These are phyloP conservation scores for Scolecobasidium constrictum DNA, from an alignment of 2,329 filamentous ascomycete genomes.

Conservation along the genomic window DNA sequence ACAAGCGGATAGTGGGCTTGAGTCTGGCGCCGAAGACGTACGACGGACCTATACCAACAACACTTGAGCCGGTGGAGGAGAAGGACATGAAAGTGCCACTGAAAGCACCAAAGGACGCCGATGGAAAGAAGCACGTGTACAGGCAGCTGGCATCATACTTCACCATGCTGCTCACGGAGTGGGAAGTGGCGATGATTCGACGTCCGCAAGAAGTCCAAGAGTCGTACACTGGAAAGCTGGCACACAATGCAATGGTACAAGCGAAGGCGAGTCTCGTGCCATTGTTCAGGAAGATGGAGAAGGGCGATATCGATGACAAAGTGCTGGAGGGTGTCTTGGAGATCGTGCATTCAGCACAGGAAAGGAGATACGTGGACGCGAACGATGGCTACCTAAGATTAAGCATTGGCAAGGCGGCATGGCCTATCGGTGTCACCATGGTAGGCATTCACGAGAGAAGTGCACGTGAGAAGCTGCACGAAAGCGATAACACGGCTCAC, in stretches of 20 bases:
- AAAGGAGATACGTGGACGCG: constrained; percentile 85
- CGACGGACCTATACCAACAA: constrained; percentile 78
- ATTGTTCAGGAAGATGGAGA: constrained; percentile 82
- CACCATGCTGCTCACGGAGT: constrained; percentile 86
- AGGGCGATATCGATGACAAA: constrained; percentile 64
- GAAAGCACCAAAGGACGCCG: constrained; percentile 50
- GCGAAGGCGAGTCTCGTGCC: constrained; percentile 81
- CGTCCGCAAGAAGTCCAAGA: constrained; percentile 49
- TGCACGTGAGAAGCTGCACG: constrained; percentile 87
- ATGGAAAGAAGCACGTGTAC: constrained; percentile 61
- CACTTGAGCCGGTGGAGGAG: constrained; percentile 66
- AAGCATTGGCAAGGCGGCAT: constrained; percentile 92
- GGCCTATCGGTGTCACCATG: constrained; percentile 99
- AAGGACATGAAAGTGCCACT: constrained; percentile 76
- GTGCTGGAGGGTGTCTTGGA: constrained; percentile 77
- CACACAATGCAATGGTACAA: constrained; percentile 75
- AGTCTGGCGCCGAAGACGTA: constrained; percentile 38
- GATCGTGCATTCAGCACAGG: constrained; percentile 84
- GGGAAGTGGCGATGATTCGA: constrained; percentile 62
- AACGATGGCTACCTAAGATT: constrained; percentile 90
- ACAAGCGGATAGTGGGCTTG: constrained; percentile 47
- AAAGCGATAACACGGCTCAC: constrained; percentile 68
- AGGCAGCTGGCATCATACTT: constrained; percentile 91
- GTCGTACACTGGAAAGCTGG: constrained; percentile 70
- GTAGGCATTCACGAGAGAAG: constrained; percentile 98